Conservation (phyloP, 2,329 filamentous ascomycete genomes). For the Drechslerella stenobrocha region DNA sequence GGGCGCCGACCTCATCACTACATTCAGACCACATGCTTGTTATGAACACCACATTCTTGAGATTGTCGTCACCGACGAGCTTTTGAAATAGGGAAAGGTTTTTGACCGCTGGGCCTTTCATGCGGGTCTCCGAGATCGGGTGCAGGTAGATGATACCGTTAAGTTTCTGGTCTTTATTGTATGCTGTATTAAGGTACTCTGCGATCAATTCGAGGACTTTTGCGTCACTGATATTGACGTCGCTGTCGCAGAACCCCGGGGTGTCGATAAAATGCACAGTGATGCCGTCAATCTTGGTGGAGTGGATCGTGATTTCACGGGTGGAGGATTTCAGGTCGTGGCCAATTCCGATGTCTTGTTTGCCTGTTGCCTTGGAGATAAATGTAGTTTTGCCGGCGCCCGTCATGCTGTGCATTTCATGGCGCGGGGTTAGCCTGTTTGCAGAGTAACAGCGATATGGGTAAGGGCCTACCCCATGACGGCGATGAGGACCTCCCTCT, state of each 20-base stretch:
- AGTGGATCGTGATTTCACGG: conserved; percentile 31
- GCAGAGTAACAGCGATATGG: not conserved
- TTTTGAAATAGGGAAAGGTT: conserved; percentile 59
- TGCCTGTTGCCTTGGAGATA: conserved; percentile 55
- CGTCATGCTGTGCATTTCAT: conserved; percentile 53
- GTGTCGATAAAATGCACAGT: conserved; percentile 58
- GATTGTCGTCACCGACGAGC: conserved; percentile 57
- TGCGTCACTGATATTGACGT: conserved; percentile 57
- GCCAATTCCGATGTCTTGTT: conserved; percentile 54
- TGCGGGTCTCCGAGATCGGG: conserved; percentile 57
- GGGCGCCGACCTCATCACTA: conserved; percentile 49
- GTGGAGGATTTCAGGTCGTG: conserved; percentile 55
- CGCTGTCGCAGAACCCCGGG: conserved; percentile 60
- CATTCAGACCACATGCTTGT: conserved; percentile 58
- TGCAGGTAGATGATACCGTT: conserved; percentile 60
- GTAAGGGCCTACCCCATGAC: conserved; percentile 50
- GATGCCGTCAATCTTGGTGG: conserved; percentile 34
- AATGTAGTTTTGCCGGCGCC: conserved; percentile 56
- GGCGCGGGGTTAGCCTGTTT: conserved; percentile 19
- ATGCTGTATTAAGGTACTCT: conserved; percentile 55
- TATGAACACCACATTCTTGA: conserved; percentile 57
- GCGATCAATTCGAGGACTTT: conserved; percentile 58
- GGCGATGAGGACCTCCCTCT: conserved; percentile 50
- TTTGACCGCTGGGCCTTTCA: conserved; percentile 53
- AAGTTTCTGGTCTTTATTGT: conserved; percentile 54